These are phyloP conservation scores for Dioscorea cayenensis DNA, from an alignment of 116 monocot genomes.

Conservation along the genomic window DNA sequence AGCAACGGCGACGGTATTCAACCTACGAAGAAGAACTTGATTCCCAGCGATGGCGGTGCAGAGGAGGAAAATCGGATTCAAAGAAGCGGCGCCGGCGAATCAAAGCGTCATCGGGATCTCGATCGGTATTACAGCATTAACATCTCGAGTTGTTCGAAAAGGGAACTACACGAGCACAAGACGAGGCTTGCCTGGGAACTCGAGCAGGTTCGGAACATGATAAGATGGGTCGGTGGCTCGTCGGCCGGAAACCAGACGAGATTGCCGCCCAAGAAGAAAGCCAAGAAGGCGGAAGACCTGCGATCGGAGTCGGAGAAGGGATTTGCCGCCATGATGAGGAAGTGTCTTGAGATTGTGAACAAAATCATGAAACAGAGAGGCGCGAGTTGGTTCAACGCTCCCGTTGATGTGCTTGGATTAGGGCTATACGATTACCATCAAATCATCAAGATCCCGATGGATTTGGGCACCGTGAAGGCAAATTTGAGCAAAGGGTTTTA, in stretches of 20 bases:
- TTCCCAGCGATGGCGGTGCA: not conserved
- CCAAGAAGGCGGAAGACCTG: not conserved
- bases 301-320: constrained; percentile 14
- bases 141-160: constrained; percentile 32
- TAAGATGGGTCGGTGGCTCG: constrained; percentile 51
- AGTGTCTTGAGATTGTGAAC: constrained; percentile 59
- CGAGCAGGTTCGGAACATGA: constrained; percentile 54
- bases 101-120: constrained; percentile 30
- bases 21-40: not conserved
- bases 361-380: constrained; percentile 71
- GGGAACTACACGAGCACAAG: constrained; percentile 49
- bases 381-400: constrained; percentile 63
- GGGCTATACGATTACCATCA: constrained; percentile 69
- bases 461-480: constrained; percentile 77
- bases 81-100: constrained; percentile 18
- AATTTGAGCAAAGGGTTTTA: constrained; percentile 39
- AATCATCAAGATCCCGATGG: constrained; percentile 84
- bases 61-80: too few species aligned
- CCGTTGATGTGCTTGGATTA: constrained; percentile 58
- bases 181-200: constrained; percentile 59
- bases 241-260: constrained; percentile 2
- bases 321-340: constrained; percentile 45
- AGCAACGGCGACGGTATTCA: constrained; percentile 17
- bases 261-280: not conserved
- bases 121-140: constrained; percentile 25